phyloP scores from a whole-genome alignment of 768 basidiomycete genomes.

The Trametes meyenii region DNA sequence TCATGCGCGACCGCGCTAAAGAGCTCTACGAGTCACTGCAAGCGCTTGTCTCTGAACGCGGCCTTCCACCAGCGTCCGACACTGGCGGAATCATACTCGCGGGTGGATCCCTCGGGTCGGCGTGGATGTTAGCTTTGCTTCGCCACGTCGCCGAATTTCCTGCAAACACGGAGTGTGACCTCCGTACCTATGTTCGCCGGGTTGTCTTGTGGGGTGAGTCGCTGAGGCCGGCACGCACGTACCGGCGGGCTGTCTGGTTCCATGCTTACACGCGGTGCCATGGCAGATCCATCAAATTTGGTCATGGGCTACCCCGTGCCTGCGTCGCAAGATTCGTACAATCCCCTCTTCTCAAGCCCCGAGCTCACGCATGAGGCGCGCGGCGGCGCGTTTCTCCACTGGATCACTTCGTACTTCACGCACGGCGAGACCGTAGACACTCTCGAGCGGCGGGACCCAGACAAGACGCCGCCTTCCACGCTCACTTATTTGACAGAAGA shows the following conservation, averaged over 20 bases:
- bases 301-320: conserved; percentile 11
- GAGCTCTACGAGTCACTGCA: conserved; percentile 8
- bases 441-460: not conserved
- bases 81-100: conserved; percentile 11
- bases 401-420: conserved; percentile 12
- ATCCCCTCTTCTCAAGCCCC: conserved; percentile 1
- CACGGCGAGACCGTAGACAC: conserved; percentile 4
- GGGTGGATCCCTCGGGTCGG: conserved; percentile 20
- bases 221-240: too few species aligned
- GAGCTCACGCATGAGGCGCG: conserved; percentile 9
- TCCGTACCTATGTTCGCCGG: conserved; percentile 8
- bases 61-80: not conserved
- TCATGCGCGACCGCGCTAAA: conserved; percentile 10
- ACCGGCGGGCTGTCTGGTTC: too few species aligned
- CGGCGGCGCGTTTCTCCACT: not conserved
- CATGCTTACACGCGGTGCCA: not conserved
- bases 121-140: conserved; percentile 9
- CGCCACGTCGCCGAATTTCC: conserved; percentile 7
- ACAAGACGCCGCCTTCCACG: not conserved
- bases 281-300: not conserved
- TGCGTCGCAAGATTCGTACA: not conserved
- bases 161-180: not conserved
- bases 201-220: conserved; percentile 15
- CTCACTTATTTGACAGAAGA: not conserved
- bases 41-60: conserved; percentile 5